A percentile compares a stretch with the other conserved stretches of the same genome.
These are phyloP conservation scores for Miscanthus lutarioriparius DNA, from an alignment of 176 grass and related monocot genomes.

Conservation along the genomic window DNA sequence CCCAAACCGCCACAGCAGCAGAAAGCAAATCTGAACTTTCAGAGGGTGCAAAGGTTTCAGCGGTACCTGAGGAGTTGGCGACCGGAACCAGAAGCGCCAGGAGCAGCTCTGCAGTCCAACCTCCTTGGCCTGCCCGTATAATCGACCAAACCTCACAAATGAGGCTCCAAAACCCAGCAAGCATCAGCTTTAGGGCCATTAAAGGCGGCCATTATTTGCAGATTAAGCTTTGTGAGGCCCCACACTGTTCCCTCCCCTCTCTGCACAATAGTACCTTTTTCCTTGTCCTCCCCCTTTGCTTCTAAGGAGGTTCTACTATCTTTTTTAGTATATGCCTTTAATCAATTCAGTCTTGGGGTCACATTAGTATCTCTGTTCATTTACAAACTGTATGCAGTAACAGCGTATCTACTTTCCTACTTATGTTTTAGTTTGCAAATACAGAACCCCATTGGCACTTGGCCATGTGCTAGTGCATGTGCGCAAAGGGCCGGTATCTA, in stretches of 20 bases:
- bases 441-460: conserved; percentile 20
- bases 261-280: conserved; percentile 32
- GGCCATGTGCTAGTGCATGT: conserved; percentile 51
- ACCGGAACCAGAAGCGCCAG: not conserved
- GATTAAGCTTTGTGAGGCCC: conserved; percentile 53
- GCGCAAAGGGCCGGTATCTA: conserved; percentile 38
- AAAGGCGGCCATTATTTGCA: conserved; percentile 60
- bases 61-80: conserved; percentile 39
- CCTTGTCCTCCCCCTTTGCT: conserved; percentile 49
- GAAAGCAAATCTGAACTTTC: conserved; percentile 36
- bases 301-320: conserved; percentile 59
- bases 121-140: conserved; percentile 12
- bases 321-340: conserved; percentile 22
- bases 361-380: conserved; percentile 15
- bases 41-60: conserved; percentile 29
- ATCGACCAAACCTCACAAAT: not conserved
- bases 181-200: conserved; percentile 46
- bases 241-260: conserved; percentile 27
- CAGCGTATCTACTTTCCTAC: conserved; percentile 29
- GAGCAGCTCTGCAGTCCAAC: conserved; percentile 27
- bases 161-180: conserved; percentile 48
- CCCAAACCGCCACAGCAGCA: conserved; percentile 7
- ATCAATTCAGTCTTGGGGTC: conserved; percentile 37
- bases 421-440: conserved; percentile 6
- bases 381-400: conserved; percentile 39